Percentiles rank a stretch among this genome's conserved stretches.
Evolutionary conservation across 2,329 filamentous ascomycete genomes (phyloP).

Genomic region (Phyllosticta citriasiana): DNA sequence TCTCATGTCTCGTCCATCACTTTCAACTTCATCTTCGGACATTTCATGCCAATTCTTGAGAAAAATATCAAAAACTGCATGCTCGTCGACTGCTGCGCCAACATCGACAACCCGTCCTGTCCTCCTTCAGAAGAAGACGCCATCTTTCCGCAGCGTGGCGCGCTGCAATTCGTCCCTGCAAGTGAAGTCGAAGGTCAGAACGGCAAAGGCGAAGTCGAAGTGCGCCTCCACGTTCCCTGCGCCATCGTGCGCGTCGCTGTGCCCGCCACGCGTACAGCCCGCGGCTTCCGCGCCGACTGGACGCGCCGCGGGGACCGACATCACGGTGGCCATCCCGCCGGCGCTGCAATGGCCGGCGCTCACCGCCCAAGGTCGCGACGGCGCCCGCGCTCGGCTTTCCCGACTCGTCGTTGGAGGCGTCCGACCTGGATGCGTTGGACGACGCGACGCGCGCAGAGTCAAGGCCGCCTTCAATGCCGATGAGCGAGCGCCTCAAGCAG

Average conservation of each 20-base stretch:
- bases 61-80: background rate
- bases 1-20: background rate
- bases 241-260: slow-evolving; percentile 34
- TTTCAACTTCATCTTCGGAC: background rate
- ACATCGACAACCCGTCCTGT: background rate
- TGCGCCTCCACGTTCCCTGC: slow-evolving; percentile 37
- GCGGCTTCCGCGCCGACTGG: slow-evolving; percentile 21
- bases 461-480: slow-evolving; percentile 21
- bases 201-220: slow-evolving; percentile 15
- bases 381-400: slow-evolving; percentile 31
- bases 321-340: slow-evolving; percentile 22
- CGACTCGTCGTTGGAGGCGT: background rate
- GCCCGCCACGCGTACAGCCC: slow-evolving; percentile 15
- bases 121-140: slow-evolving; percentile 18
- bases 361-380: slow-evolving; percentile 18
- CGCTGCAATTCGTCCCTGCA: slow-evolving; percentile 15
- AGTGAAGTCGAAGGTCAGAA: slow-evolving; percentile 15
- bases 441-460: slow-evolving; percentile 24
- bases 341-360: slow-evolving; percentile 32
- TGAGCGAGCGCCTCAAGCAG: slow-evolving; percentile 11
- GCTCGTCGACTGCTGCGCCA: slow-evolving; percentile 7
- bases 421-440: slow-evolving; percentile 14
- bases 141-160: slow-evolving; percentile 30
- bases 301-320: slow-evolving; percentile 19
- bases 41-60: background rate